Evolutionary conservation across 306 rosid genomes (phyloP), one percentile per base, ranked within the genome.

Genomic region (Ochetophila trinervis): DNA sequence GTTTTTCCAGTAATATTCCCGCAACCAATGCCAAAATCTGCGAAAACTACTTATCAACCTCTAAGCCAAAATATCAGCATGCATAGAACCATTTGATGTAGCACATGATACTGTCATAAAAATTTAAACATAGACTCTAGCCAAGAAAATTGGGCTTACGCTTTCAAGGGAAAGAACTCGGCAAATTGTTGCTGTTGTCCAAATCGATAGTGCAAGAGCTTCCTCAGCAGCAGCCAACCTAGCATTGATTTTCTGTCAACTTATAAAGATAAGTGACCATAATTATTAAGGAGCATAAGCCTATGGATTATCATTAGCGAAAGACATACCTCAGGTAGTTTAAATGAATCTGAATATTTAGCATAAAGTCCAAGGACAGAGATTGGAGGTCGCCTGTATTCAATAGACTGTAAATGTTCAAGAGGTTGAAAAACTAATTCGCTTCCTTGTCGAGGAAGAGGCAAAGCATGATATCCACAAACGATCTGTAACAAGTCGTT

Each of bases 201-300:
- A 93, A 63, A 93, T 65, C 51, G 99, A 90, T 79, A 93, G 76
- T 54, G 99, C 76, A 64, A 72, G 76, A 35, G 91, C 93, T 80
- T 93, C 99, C 84, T 93, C 99, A 55, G 87, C 94, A 68, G 87
- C 84, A 64, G 88, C 88, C 80, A 90, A 69, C 91, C 80, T 84
- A 8, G 64, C 45, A 36, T 74, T 63, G 65, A 73, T 90, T 96
- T 90, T 69, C 70, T 57, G 72, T 30, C 64, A 74, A 70, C 74
- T 60, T 66, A 70, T 60, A 14, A 47, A 23, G 55, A 50, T 68
- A 55, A 71, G 72, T 20, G 49, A 66, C 53, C 42, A 71, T 15
- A 45, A 70, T 47, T 22, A 55, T 55, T 52, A 63, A 63, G 32
- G 52, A 48, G 55, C 40, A 24, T 30, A 52, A 44, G 53, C 12